These are phyloP conservation scores for Aureobasidium musti DNA, from an alignment of 2,329 filamentous ascomycete genomes.

Conservation along the genomic window DNA sequence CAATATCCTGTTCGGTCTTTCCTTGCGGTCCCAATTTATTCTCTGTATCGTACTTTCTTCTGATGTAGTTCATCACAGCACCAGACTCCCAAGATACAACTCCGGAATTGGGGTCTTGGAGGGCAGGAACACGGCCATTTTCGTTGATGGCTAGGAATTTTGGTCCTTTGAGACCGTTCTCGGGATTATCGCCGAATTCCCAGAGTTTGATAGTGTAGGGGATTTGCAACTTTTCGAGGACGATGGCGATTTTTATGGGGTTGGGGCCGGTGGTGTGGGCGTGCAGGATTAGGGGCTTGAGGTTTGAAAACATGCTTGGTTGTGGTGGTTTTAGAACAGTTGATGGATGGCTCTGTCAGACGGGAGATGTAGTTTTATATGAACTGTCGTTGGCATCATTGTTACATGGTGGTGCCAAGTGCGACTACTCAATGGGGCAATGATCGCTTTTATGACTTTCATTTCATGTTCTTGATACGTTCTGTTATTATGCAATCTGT, in stretches of 20 bases:
- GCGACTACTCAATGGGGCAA: not conserved
- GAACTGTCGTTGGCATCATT: not conserved
- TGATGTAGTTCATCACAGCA: conserved; percentile 54
- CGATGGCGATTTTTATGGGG: conserved; percentile 49
- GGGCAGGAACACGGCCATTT: conserved; percentile 48
- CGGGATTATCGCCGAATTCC: conserved; percentile 45
- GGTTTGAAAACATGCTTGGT: conserved; percentile 33
- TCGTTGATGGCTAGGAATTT: conserved; percentile 48
- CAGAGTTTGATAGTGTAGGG: conserved; percentile 48
- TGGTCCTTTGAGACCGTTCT: conserved; percentile 45
- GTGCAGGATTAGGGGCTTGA: conserved; percentile 46
- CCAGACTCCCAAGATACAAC: conserved; percentile 55
- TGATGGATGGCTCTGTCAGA: not conserved
- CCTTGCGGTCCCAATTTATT: conserved; percentile 44
- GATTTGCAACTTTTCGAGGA: conserved; percentile 46
- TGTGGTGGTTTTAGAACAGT: not conserved
- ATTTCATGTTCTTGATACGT: not conserved
- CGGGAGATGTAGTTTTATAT: not conserved
- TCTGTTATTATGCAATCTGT: too few species aligned
- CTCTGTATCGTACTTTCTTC: conserved; percentile 48
- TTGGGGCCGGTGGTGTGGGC: conserved; percentile 48
- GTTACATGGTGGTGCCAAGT: conserved; percentile 4
- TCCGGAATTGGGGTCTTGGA: conserved; percentile 51
- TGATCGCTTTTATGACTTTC: not conserved
- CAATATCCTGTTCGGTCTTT: conserved; percentile 44